Evolutionary conservation across 73 alveolate species (phyloP), one percentile per base, ranked within the genome.

Genomic region (Paramecium primaurelia): DNA sequence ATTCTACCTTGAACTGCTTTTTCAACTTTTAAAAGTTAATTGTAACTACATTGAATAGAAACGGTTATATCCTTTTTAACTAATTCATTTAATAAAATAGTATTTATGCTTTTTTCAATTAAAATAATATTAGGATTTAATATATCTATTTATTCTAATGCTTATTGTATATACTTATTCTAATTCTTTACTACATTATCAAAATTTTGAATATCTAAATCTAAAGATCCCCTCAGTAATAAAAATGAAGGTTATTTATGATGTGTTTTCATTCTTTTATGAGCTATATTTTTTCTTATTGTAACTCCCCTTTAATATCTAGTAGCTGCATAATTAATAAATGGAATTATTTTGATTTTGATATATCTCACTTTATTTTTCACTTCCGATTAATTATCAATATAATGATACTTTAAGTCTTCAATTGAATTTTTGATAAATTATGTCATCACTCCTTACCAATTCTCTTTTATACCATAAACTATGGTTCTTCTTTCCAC

Each of bases 301-400:
- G 38, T 18, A 6, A 80, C 30, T 22, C 91, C 91, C 14, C 28
- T 80, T 25, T 28, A 38, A 80, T 80, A 80, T 44, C 30, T 2
- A 14, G 91, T 80, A 4, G 91, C 77, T 14, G 47, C 11, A 25
- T 80, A 80, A 49, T 80, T 80, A 16, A 42, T 22, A 10, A 80
- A 80, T 44, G 91, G 91, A 12, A 80, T 80, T 47, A 22, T 45
- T 47, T 80, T 80, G 7, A 80, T 45, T 80, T 44, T 80, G 18
- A 47, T 49, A 22, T 44, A 80, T 32, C 37, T 20, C 26, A 34
- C 84, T 18, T 32, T 34, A 28, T 28, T 32, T 8, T 64, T 26
- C 2, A 28, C 30, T 37, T 18, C 37, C 5, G 16, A 47, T 28
- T 14, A 26, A 20, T 80, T 28, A 20, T 80, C 91, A 0, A 18